Conservation (phyloP, 179 eudicot genomes). For the Amaranthus tricolor region DNA sequence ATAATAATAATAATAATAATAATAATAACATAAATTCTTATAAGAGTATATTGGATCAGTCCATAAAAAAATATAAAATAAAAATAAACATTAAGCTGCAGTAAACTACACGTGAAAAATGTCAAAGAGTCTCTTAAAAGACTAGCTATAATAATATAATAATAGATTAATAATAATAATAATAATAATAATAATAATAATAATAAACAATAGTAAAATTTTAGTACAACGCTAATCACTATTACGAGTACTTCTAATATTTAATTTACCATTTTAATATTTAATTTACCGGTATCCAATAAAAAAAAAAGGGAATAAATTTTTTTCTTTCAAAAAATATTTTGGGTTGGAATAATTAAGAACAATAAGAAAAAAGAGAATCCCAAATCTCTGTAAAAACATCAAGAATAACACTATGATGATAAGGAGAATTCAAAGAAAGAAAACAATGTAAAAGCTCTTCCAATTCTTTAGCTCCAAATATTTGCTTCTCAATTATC, state of each 20-base stretch:
- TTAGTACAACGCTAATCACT: constrained; percentile 21
- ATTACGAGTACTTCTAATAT: not conserved
- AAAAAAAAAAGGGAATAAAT: constrained; percentile 7
- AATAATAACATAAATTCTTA: too few relatives aligned
- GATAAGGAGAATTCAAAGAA: constrained; percentile 42
- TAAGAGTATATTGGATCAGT: too few relatives aligned
- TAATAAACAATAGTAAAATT: too few relatives aligned
- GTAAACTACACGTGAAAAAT: too few relatives aligned
- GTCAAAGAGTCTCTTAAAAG: too few relatives aligned
- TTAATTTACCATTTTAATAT: constrained; percentile 14
- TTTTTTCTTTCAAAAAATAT: not conserved
- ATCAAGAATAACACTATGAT: constrained; percentile 44
- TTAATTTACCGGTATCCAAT: not conserved
- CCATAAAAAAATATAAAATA: too few relatives aligned
- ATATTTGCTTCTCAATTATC: constrained; percentile 48
- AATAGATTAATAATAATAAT: too few relatives aligned
- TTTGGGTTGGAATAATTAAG: not conserved
- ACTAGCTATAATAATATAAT: too few relatives aligned
- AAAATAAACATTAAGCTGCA: too few relatives aligned
- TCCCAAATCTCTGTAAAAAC: constrained; percentile 47
- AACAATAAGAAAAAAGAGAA: constrained; percentile 37
- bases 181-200: too few relatives aligned
- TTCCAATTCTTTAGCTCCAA: constrained; percentile 37
- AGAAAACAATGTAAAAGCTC: constrained; percentile 36
- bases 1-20: too few relatives aligned